Evolutionary conservation across 2,329 filamentous ascomycete species (phyloP), one percentile per base, ranked within the genome.

Genomic region (Verticillium tricorpus): DNA sequence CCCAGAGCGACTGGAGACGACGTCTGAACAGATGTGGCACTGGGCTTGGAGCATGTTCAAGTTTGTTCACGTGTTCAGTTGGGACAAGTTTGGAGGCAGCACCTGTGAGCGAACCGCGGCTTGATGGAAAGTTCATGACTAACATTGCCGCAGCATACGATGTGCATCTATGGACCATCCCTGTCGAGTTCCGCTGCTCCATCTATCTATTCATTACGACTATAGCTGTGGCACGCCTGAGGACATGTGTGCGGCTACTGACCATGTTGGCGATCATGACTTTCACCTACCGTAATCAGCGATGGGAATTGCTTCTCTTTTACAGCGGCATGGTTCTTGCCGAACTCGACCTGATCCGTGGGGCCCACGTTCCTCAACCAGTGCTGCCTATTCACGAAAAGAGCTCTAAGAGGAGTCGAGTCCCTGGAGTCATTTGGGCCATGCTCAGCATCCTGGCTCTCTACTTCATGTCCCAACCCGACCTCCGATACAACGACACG

Each of bases 151-250:
- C 59, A 70, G 76, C 71, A 25, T 85, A 86, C 67, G 83, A 87
- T 67, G 77, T 83, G 31, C 85, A 88, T 64, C 72, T 87, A 28
- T 88, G 85, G 85, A 87, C 85, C 5, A 87, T 88, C 54, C 85
- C 85, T 2, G 79, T 86, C 56, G 85, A 88, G 69, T 86, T 85
- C 67, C 77, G 82, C 63, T 83, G 81, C 69, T 85, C 83, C 2
- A 79, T 88, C 69, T 77, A 83, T 62, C 76, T 87, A 11, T 87
- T 87, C 70, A 71, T 86, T 8, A 76, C 78, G 14, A 71, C 85
- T 25, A 63, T 85, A 4, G 84, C 77, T 22, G 78, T 81, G 11
- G 80, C 81, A 6, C 75, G 80, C 31, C 69, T 85, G 35, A 76
- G 76, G 40, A 76, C 73, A 2, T 65, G 73, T 12, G 66, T 78